These are phyloP conservation scores for Capronia coronata DNA, from an alignment of 2,329 filamentous ascomycete genomes.

Conservation along the genomic window DNA sequence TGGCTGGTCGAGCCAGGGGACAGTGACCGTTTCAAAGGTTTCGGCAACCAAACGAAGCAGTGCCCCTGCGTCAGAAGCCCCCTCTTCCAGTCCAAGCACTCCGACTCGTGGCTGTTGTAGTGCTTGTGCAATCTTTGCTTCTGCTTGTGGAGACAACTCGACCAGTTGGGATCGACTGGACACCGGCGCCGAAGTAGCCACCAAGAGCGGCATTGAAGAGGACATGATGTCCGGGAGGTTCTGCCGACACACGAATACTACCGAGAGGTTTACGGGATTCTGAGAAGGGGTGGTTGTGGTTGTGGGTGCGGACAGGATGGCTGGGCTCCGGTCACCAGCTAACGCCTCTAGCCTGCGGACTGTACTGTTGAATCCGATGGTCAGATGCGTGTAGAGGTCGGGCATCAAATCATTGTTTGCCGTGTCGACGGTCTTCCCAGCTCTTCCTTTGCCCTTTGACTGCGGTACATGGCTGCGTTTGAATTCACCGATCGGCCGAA, in stretches of 20 bases:
- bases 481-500: slow-evolving; percentile 36
- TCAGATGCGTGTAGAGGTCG: slow-evolving; percentile 34
- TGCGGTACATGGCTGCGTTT: slow-evolving; percentile 33
- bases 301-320: slow-evolving; percentile 3
- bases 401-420: slow-evolving; percentile 24
- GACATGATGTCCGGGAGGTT: slow-evolving; percentile 23
- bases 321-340: slow-evolving; percentile 25
- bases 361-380: slow-evolving; percentile 42
- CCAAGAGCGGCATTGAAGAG: slow-evolving; percentile 18
- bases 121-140: slow-evolving; percentile 19
- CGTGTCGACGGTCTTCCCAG: slow-evolving; percentile 7
- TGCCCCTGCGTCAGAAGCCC: slow-evolving; percentile 6
- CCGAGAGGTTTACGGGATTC: slow-evolving; percentile 8
- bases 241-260: slow-evolving; percentile 20
- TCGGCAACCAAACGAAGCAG: slow-evolving; percentile 15
- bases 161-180: slow-evolving; percentile 13
- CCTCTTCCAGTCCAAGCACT: slow-evolving; percentile 18
- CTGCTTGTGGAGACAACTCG: slow-evolving; percentile 16
- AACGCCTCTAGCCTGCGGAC: slow-evolving; percentile 39
- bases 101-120: slow-evolving; percentile 23
- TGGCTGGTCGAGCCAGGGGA: slow-evolving; percentile 21
- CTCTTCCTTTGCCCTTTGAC: slow-evolving; percentile 33
- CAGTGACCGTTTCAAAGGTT: slow-evolving; percentile 13
- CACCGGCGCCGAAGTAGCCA: slow-evolving; percentile 18
- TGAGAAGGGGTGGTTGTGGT: background rate